phyloP scores from a whole-genome alignment of 805 yeast genomes.

The Wickerhamiella vanderwaltii region DNA sequence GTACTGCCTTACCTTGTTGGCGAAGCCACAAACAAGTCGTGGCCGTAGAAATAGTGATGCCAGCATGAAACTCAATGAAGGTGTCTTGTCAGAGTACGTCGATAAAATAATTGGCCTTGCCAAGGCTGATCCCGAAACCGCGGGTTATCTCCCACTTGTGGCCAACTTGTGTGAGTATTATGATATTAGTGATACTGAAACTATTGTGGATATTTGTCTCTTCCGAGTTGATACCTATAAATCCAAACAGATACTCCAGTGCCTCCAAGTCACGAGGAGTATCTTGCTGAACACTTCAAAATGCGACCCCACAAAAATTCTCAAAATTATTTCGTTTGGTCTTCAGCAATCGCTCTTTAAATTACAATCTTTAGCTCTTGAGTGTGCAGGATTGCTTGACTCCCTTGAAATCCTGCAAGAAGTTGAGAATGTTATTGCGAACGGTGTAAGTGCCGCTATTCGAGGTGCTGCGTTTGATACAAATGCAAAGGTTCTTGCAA shows the following conservation, averaged over 20 bases:
- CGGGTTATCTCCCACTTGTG: constrained; percentile 1
- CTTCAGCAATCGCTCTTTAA: background rate
- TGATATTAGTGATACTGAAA: background rate
- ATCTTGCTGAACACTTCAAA: background rate
- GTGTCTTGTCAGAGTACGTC: background rate
- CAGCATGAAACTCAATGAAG: background rate
- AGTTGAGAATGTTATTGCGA: background rate
- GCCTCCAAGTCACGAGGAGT: background rate
- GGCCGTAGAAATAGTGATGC: constrained; percentile 8
- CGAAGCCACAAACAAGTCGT: background rate
- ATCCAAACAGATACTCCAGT: constrained; percentile 1
- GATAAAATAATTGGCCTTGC: background rate
- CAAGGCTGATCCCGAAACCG: background rate
- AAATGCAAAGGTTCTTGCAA: background rate
- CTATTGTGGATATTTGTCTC: background rate
- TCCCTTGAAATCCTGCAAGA: background rate
- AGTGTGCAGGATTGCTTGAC: background rate
- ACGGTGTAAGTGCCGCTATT: constrained; percentile 5
- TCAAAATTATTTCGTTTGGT: background rate
- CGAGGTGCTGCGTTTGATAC: constrained; percentile 4
- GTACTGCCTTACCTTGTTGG: background rate
- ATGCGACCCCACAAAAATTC: background rate
- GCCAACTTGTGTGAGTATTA: background rate
- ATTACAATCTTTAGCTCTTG: constrained; percentile 4
- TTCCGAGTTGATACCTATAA: background rate